Conservation (phyloP, 345 rosid genomes). For the Heritiera fomes region DNA sequence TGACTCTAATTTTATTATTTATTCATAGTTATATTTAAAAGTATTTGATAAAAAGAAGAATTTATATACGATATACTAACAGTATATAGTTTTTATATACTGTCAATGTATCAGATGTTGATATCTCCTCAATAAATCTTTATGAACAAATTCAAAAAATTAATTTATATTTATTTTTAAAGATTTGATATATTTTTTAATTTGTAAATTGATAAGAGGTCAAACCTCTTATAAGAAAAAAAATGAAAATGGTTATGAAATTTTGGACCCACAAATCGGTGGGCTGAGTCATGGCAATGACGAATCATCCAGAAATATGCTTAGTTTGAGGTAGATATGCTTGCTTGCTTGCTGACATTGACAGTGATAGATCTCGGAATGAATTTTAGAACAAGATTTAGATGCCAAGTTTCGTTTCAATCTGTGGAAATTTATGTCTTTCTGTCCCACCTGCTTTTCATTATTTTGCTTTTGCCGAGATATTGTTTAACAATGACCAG, state of each 20-base stretch:
- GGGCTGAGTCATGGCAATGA: background rate
- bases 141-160: too few relatives aligned
- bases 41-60: too few relatives aligned
- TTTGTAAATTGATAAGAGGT: too few relatives aligned
- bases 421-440: background rate
- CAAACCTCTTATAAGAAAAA: background rate
- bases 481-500: background rate
- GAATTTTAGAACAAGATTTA: background rate
- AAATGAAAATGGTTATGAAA: background rate
- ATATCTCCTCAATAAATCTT: too few relatives aligned
- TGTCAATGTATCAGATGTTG: too few relatives aligned
- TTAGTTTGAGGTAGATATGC: too few relatives aligned
- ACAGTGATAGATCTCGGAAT: background rate
- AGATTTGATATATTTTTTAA: too few relatives aligned
- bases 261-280: background rate
- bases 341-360: background rate
- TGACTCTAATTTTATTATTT: too few relatives aligned
- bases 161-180: too few relatives aligned
- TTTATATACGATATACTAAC: too few relatives aligned
- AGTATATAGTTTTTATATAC: too few relatives aligned
- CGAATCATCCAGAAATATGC: background rate
- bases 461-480: background rate
- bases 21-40: too few relatives aligned
- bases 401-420: background rate
- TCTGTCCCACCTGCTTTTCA: background rate